A percentile compares a stretch with the other conserved stretches of the same genome.
These are phyloP conservation scores for Metarhizium humberi DNA, from an alignment of 2,329 filamentous ascomycete species.

Conservation along the genomic window DNA sequence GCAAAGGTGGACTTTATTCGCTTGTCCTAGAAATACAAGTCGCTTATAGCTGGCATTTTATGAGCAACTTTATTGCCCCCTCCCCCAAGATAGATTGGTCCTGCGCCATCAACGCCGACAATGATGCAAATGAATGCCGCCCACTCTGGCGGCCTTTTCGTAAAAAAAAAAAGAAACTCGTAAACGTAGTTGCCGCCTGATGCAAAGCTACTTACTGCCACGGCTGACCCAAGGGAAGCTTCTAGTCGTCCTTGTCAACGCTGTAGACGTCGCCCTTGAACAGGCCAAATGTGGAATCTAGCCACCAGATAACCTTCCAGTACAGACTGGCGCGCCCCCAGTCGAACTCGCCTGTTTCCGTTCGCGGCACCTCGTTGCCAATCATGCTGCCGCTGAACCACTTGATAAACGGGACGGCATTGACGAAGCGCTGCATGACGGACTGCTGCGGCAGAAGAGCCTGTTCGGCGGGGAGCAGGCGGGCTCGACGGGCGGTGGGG, in stretches of 20 bases:
- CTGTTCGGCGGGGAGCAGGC: slow-evolving; percentile 58
- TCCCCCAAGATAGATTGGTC: too few species aligned
- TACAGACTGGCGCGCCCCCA: slow-evolving; percentile 58
- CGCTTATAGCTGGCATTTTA: too few species aligned
- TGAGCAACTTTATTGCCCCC: too few species aligned
- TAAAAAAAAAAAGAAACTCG: neutral
- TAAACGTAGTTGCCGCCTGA: neutral
- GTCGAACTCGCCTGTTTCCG: slow-evolving; percentile 69
- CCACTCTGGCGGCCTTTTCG: neutral
- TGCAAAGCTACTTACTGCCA: neutral
- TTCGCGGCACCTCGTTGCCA: slow-evolving; percentile 64
- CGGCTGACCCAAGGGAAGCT: neutral
- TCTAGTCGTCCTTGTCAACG: slow-evolving; percentile 49
- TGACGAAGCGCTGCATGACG: slow-evolving; percentile 52
- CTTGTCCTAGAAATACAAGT: neutral
- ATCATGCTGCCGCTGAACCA: slow-evolving; percentile 69
- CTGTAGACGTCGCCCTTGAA: slow-evolving; percentile 50
- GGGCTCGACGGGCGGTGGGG: slow-evolving; percentile 55
- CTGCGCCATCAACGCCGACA: neutral
- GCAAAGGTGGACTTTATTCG: neutral
- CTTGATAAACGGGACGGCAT: slow-evolving; percentile 57
- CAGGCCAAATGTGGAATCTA: slow-evolving; percentile 48
- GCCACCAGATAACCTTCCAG: slow-evolving; percentile 57
- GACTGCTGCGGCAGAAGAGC: slow-evolving; percentile 62
- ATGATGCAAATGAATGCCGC: neutral